A percentile compares a stretch with the other conserved stretches of the same genome.
phyloP scores from a whole-genome alignment of 371 early-diverging fungal genomes.

The Amoeboaphelidium occidentale region DNA sequence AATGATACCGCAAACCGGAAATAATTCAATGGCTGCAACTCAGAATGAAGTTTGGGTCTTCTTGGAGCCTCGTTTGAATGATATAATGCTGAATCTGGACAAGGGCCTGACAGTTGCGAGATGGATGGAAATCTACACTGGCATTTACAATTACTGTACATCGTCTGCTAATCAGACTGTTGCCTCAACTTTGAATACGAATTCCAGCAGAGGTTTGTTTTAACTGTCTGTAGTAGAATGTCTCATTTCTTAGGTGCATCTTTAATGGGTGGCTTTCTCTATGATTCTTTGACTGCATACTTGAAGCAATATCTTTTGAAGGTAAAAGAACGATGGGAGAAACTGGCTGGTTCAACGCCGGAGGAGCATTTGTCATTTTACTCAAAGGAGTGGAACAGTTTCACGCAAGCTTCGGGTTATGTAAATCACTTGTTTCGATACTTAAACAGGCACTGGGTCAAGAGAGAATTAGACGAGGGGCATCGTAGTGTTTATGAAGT shows the following conservation, averaged over 20 bases:
- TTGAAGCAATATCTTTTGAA: conserved; percentile 3
- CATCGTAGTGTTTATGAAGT: conserved; percentile 69
- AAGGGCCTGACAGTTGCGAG: too few relatives aligned
- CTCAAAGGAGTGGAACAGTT: conserved; percentile 63
- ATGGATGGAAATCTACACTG: conserved; percentile 70
- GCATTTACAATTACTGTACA: conserved; percentile 62
- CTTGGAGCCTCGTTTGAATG: too few relatives aligned
- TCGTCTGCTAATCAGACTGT: background rate
- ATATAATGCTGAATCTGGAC: too few relatives aligned
- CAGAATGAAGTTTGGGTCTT: too few relatives aligned
- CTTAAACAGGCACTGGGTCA: conserved; percentile 90
- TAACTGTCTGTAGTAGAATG: conserved; percentile 12
- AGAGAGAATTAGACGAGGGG: conserved; percentile 79
- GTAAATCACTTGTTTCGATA: conserved; percentile 78
- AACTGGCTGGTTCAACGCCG: conserved; percentile 35
- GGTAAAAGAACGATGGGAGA: conserved; percentile 8
- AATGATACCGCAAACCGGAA: too few relatives aligned
- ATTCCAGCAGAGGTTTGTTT: conserved; percentile 44
- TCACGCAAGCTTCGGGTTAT: conserved; percentile 50
- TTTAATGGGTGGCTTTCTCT: background rate
- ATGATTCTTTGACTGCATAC: background rate
- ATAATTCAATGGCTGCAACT: too few relatives aligned
- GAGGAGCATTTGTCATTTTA: conserved; percentile 63
- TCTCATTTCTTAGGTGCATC: background rate
- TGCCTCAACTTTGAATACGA: conserved; percentile 5